A percentile compares a stretch with the other conserved stretches of the same genome.
Evolutionary conservation across 768 basidiomycete species (phyloP).

Genomic region (Lentinula edodes): DNA sequence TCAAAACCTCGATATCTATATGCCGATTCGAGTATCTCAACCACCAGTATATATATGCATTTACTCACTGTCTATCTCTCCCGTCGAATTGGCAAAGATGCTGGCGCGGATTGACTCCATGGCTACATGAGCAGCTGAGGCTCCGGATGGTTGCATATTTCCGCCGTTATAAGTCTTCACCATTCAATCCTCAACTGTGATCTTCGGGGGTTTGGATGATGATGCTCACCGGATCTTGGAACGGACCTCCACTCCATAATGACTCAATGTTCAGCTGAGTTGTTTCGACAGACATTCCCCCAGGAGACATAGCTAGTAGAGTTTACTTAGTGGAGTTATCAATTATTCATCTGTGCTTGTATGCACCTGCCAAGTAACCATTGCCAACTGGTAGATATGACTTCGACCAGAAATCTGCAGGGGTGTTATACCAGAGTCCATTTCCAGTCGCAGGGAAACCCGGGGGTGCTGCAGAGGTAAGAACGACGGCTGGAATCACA

Average conservation of each 20-base stretch:
- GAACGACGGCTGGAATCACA: not conserved
- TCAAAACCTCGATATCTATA: slow-evolving; percentile 50
- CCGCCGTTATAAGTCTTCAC: slow-evolving; percentile 66
- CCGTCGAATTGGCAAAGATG: slow-evolving; percentile 54
- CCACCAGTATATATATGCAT: not conserved
- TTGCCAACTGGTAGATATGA: slow-evolving; percentile 71
- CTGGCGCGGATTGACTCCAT: slow-evolving; percentile 49
- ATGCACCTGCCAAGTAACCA: slow-evolving; percentile 59
- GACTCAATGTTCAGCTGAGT: slow-evolving; percentile 73
- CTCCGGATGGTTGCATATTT: slow-evolving; percentile 47
- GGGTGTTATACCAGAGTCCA: slow-evolving; percentile 62
- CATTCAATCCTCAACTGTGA: not conserved
- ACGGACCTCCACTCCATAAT: slow-evolving; percentile 72
- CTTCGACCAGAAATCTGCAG: slow-evolving; percentile 49
- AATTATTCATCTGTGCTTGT: not conserved
- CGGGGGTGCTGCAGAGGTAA: slow-evolving; percentile 23
- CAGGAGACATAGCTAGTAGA: slow-evolving; percentile 54
- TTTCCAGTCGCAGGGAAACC: slow-evolving; percentile 72
- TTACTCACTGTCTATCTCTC: slow-evolving; percentile 50
- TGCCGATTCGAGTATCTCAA: not conserved
- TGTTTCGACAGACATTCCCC: slow-evolving; percentile 53
- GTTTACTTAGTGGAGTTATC: not conserved
- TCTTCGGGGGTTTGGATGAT: not conserved
- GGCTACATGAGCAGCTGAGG: slow-evolving; percentile 33
- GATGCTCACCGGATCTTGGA: slow-evolving; percentile 49